Conservation (phyloP, 441 rosid species). For the Eutrema salsugineum region DNA sequence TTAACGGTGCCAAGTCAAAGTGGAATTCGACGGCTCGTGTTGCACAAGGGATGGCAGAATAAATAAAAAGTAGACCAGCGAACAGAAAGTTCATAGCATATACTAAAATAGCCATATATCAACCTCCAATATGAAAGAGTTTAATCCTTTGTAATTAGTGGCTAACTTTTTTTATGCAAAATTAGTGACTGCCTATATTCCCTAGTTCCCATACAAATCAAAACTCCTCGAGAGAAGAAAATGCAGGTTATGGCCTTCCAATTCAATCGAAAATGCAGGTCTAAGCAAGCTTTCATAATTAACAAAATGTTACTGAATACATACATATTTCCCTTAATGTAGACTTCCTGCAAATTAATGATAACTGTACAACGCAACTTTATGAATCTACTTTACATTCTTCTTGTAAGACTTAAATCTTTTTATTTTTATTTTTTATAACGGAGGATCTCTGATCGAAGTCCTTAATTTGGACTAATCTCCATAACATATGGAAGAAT, state of each 20-base stretch:
- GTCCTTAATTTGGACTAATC: too few species aligned
- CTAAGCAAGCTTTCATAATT: background rate
- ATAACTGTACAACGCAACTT: background rate
- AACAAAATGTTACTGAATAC: background rate
- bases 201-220: background rate
- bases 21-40: background rate
- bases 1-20: background rate
- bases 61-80: background rate
- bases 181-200: background rate
- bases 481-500: too few species aligned
- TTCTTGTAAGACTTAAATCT: too few species aligned
- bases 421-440: too few species aligned
- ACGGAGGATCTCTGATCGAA: too few species aligned
- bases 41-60: background rate
- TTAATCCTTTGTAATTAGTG: background rate
- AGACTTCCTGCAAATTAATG: background rate
- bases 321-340: background rate
- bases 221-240: background rate
- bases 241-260: background rate
- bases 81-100: background rate
- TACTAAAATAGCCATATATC: background rate
- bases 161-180: too few species aligned
- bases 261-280: background rate
- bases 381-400: background rate
- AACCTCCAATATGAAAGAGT: background rate